These are phyloP conservation scores for Amanita phalloides DNA, from an alignment of 768 basidiomycete species.

Conservation along the genomic window DNA sequence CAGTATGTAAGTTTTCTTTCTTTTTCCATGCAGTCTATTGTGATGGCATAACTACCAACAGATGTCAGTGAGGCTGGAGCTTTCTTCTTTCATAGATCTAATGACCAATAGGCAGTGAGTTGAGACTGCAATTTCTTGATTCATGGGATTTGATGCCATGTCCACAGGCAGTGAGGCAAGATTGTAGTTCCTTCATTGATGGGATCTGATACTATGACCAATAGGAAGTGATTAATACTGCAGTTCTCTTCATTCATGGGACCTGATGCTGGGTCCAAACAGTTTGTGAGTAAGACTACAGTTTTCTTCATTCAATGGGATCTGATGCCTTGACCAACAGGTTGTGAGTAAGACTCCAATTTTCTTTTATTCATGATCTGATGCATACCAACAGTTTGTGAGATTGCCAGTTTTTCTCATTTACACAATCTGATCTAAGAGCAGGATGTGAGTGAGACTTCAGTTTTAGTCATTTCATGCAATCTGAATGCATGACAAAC, in stretches of 20 bases:
- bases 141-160: too few relatives aligned
- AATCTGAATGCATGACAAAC: background rate
- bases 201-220: too few relatives aligned
- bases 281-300: background rate
- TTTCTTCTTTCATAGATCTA: too few relatives aligned
- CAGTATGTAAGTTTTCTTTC: background rate
- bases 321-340: background rate
- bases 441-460: background rate
- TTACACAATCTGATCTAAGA: background rate
- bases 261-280: background rate
- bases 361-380: background rate
- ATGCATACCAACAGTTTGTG: background rate
- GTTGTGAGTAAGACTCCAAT: background rate
- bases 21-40: background rate
- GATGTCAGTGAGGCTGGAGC: background rate
- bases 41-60: background rate
- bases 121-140: too few relatives aligned
- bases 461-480: background rate
- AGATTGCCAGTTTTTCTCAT: background rate
- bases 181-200: too few relatives aligned
- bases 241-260: background rate
- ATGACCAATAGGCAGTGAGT: too few relatives aligned
- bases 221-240: background rate
- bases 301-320: background rate
- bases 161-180: too few relatives aligned